These are phyloP conservation scores for Puccinia brachypodii DNA, from an alignment of 1,284 basidiomycete species.

Conservation along the genomic window DNA sequence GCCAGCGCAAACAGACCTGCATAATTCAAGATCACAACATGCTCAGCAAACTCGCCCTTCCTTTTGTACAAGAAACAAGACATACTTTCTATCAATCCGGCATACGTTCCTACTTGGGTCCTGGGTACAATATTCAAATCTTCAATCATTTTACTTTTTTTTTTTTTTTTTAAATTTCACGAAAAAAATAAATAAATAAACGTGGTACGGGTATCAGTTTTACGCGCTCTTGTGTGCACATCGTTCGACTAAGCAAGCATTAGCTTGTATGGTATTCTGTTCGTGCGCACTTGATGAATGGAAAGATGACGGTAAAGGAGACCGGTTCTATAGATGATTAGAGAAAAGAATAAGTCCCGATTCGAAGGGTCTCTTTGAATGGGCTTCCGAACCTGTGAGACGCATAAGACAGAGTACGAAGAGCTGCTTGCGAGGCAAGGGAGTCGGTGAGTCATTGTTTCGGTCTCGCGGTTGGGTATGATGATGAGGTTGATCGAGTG, in stretches of 20 bases:
- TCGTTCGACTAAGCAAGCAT: neutral
- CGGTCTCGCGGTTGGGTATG: neutral
- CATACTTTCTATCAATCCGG: conserved; percentile 48
- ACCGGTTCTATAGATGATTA: conserved; percentile 35
- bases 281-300: conserved; percentile 42
- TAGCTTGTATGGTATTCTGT: neutral
- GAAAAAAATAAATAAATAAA: neutral
- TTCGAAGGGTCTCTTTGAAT: neutral
- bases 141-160: conserved; percentile 41
- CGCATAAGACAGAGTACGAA: conserved; percentile 27
- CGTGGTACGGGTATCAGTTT: neutral
- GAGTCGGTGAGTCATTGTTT: neutral
- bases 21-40: neutral
- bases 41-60: neutral
- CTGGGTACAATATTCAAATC: conserved; percentile 35
- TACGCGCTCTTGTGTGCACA: neutral
- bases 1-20: conserved; percentile 46
- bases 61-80: neutral
- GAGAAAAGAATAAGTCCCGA: neutral
- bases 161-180: neutral
- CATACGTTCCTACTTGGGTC: conserved; percentile 41
- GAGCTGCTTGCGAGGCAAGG: conserved; percentile 8
- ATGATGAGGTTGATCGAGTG: neutral
- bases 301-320: conserved; percentile 47
- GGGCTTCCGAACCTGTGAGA: conserved; percentile 6